Evolutionary conservation across 352 stramenopile species (phyloP), one percentile per base, ranked within the genome.

Genomic region (Phytopythium boreale): DNA sequence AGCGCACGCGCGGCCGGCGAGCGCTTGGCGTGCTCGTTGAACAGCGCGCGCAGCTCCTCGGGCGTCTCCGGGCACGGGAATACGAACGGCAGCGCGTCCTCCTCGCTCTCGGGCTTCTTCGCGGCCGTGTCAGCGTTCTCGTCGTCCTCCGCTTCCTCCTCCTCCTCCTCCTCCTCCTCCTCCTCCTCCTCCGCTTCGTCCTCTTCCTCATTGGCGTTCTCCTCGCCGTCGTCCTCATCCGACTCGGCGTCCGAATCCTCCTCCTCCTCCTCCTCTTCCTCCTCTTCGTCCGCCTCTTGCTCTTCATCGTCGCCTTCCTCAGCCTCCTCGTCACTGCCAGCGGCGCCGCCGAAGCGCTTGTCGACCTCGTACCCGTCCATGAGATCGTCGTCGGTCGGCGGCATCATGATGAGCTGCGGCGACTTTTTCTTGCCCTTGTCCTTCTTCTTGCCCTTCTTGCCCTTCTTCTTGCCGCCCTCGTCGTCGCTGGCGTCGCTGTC

Each of bases 51-150:
- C 27, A 99, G 78, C 10, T 96, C 90, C 44, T 98, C 93, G 3
- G 96, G 80, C 24, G 90, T 96, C 62, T 95, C 91, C 0, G 95
- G 93, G 27, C 95, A 98, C 59, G 95, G 83, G 66, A 99, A 98
- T 43, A 98, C 93, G 69, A 97, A 98, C 50, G 96, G 96, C 57
- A 99, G 96, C 63, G 97, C 83, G 4, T 85, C 79, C 39, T 84
- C 44, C 19, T 69, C 75, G 88, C 76, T 70, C 29, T 71, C 74
- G 47, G 76, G 72, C 43, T 82, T 74, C 43, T 80, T 72, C 37
- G 82, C 84, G 49, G 84, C 73, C 49, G 85, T 66, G 2, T 75
- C 57, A 9, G 69, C 66, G 36, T 82, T 77, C 59, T 95, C 89
- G 63, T 97, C 88, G n/a, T 92, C 92, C 53, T 90, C 82, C 22